Conservation (phyloP, 805 yeast genomes). For the Ogataea trehalophila region DNA sequence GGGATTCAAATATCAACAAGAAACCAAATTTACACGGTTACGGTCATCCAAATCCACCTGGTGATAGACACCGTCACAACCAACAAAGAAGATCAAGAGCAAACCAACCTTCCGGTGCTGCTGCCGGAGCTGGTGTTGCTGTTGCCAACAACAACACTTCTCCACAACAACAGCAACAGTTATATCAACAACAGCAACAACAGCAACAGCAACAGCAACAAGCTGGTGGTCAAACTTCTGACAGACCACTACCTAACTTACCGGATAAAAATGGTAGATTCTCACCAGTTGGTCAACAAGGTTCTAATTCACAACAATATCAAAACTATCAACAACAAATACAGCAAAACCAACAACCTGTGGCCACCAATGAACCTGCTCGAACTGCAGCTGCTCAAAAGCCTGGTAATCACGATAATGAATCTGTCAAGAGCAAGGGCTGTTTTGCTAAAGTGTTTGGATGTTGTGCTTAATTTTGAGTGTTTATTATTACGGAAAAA, state of each 20-base stretch:
- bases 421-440: conserved; percentile 20
- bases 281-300: conserved; percentile 15
- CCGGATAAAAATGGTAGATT: conserved; percentile 26
- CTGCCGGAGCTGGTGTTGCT: conserved; percentile 17
- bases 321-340: background rate
- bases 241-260: conserved; percentile 32
- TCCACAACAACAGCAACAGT: conserved; percentile 4
- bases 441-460: conserved; percentile 22
- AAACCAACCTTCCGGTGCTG: conserved; percentile 18
- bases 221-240: conserved; percentile 17
- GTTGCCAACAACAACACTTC: background rate
- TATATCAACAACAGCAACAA: conserved; percentile 8
- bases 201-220: conserved; percentile 14
- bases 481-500: too few relatives aligned
- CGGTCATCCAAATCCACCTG: conserved; percentile 89
- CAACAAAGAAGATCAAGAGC: conserved; percentile 33
- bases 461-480: conserved; percentile 13
- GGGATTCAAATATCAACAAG: conserved; percentile 86
- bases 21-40: conserved; percentile 94
- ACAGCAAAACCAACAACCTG: conserved; percentile 21
- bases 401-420: conserved; percentile 14
- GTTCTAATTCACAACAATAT: conserved; percentile 3
- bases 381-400: conserved; percentile 8
- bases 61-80: conserved; percentile 42
- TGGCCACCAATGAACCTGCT: conserved; percentile 16